Base-by-base conservation (phyloP, 805 yeast species). In the Scheffersomyces spartinae region DNA sequence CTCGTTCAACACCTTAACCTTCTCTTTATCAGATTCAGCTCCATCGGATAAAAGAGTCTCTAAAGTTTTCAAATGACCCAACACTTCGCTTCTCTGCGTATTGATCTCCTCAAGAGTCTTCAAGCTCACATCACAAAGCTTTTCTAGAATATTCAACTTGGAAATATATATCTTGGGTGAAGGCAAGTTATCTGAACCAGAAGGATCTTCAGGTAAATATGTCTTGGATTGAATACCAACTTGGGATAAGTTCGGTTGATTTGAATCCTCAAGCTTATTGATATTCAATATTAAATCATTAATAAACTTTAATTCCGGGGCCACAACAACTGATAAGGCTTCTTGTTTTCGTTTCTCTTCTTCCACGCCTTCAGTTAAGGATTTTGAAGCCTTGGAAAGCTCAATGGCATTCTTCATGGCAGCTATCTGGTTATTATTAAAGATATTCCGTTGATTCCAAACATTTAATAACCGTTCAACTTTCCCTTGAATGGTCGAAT, bases 401-500 rank as follows among this genome's bases (percentile, higher is more conserved):
- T 28, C 25, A n/a, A 26, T 14, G 5, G 26, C 6, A 17, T 17
- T 13, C 25, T 17, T 15, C 9, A 15, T 14, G 13, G 16, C 6
- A 20, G 14, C 5, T 18, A 13, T 20, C 18, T 7, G 9, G 4
- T 29, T 20, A 2, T 30, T 29, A 9, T 47, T 37, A 35, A 68
- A 73, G 1, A 75, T 62, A 9, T 41, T 41, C 26, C 83, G 46
- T 21, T 72, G 71, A 26, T 55, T 58, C 78, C 82, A 71, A 9
- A 75, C 75, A 24, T 53, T 59, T 4, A 75, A 49, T 14, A 72
- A 58, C 26, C 77, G 57, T 17, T 49, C 55, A 12, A 71, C 58
- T 33, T 65, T 71, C 7, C 57, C 49, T 23, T 49, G 46, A 6
- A 53, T 44, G 8, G 42, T 27, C 2, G 39, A 28, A 27, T 55